Conservation (phyloP, 1,284 basidiomycete genomes). For the Leccinum pallidistipes region DNA sequence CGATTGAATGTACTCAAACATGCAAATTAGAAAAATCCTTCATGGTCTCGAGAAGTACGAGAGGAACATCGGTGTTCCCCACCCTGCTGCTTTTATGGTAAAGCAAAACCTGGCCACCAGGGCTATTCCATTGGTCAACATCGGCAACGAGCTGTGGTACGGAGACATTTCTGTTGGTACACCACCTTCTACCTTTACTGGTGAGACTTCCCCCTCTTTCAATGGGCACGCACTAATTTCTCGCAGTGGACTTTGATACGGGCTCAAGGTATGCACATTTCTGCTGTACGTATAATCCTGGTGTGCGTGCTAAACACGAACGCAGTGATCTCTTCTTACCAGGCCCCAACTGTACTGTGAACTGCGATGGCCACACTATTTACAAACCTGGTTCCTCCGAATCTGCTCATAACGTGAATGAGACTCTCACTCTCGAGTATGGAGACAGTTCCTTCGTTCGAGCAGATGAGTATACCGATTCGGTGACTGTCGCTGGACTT, state of each 20-base stretch:
- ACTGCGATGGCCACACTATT: slow-evolving; percentile 25
- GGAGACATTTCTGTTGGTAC: slow-evolving; percentile 23
- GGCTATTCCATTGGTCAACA: slow-evolving; percentile 19
- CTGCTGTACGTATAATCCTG: background rate
- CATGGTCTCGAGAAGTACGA: slow-evolving; percentile 16
- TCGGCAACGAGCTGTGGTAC: slow-evolving; percentile 14
- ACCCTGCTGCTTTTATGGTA: slow-evolving; percentile 5
- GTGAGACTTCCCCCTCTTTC: slow-evolving; percentile 5
- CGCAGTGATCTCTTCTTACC: slow-evolving; percentile 15
- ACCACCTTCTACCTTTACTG: slow-evolving; percentile 13
- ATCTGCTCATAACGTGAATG: slow-evolving; percentile 23
- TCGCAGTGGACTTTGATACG: slow-evolving; percentile 22
- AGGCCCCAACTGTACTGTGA: slow-evolving; percentile 1
- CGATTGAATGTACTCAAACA: background rate
- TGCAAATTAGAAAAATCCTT: slow-evolving; percentile 17
- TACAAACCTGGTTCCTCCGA: slow-evolving; percentile 35
- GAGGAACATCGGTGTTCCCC: slow-evolving; percentile 14
- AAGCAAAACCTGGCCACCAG: slow-evolving; percentile 2
- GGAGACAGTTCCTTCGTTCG: slow-evolving; percentile 33
- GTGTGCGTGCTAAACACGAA: background rate
- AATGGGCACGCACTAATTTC: background rate
- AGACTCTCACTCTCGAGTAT: slow-evolving; percentile 28
- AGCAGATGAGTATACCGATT: slow-evolving; percentile 35
- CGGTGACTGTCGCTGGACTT: slow-evolving; percentile 27
- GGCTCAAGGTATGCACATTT: slow-evolving; percentile 16